Base-by-base conservation (phyloP, 768 basidiomycete species). In the Tricholoma matsutake region DNA sequence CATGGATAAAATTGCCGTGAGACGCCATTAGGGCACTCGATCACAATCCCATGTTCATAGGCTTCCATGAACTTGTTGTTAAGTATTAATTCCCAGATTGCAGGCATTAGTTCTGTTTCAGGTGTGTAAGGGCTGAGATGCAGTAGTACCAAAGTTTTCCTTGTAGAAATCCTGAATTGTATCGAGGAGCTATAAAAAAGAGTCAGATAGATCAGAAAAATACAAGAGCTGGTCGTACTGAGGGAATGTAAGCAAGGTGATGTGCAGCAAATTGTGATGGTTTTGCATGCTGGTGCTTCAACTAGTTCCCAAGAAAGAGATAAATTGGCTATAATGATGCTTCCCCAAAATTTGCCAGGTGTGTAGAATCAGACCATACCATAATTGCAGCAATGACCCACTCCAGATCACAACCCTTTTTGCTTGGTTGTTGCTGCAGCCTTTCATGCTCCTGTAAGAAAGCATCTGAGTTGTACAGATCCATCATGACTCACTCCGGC, bases 231-330 rank as follows among this genome's bases (percentile, higher is more conserved):
- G 16, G 55, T 57, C 69, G 68, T 70, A 55, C 78, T 64, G 60
- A 75, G 16, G 51, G 37, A 28, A 61, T 41, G n/a, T 61, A 76
- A 4, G 70, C 75, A 3, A 78, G 2, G 54, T 74, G 74, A 43
- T 73, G 41, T 43, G 64, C 16, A 65, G 60, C 22, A 57, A 61
- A 7, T 43, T 63, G 7, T 20, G 55, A 57, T 0, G 74, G 75
- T 10, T 67, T 66, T 2, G 59, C 51, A 0, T 69, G 65, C 0
- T 58, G 54, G 57, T 77, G 76, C 59, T 79, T 80, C 0, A 76
- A 77, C 13, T 69, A 61, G 54, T 70, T 72, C 0, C 75, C 75
- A 58, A 76, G 71, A 20, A 58, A 70, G 5, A 73, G 43, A 52
- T 78, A 79, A 1, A 43, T 43, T 10, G 18, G 41, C 41, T 16